These are phyloP conservation scores for Curvularia verruculosa DNA, from an alignment of 2,329 filamentous ascomycete genomes.

Conservation along the genomic window DNA sequence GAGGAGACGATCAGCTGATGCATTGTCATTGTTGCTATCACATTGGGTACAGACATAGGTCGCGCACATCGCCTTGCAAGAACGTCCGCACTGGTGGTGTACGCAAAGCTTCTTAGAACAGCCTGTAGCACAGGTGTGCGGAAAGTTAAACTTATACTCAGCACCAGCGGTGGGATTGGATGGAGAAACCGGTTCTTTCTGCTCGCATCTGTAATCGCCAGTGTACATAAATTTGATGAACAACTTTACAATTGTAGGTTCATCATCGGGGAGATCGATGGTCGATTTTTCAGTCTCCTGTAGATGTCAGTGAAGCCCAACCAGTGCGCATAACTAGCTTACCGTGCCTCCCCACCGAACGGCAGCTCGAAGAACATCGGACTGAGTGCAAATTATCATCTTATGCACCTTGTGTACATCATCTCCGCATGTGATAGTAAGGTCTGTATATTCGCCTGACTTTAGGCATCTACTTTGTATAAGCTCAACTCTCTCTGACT, in stretches of 20 bases:
- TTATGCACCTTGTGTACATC: neutral
- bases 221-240: neutral
- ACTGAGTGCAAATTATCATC: neutral
- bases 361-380: neutral
- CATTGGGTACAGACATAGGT: neutral
- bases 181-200: neutral
- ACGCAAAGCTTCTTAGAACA: neutral
- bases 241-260: neutral
- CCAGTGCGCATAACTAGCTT: neutral
- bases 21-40: neutral
- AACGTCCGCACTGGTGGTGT: neutral
- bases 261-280: neutral
- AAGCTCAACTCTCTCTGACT: neutral
- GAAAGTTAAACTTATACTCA: neutral
- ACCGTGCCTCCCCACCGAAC: neutral
- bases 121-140: neutral
- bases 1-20: neutral
- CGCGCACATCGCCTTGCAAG: too few species aligned
- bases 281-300: neutral
- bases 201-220: neutral
- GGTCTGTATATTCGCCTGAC: neutral
- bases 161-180: too few species aligned
- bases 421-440: neutral
- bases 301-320: neutral
- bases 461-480: neutral